A percentile compares a stretch with the other conserved stretches of the same genome.
Conservation (phyloP, 495 filamentous ascomycete genomes). For the Halenospora varia region DNA sequence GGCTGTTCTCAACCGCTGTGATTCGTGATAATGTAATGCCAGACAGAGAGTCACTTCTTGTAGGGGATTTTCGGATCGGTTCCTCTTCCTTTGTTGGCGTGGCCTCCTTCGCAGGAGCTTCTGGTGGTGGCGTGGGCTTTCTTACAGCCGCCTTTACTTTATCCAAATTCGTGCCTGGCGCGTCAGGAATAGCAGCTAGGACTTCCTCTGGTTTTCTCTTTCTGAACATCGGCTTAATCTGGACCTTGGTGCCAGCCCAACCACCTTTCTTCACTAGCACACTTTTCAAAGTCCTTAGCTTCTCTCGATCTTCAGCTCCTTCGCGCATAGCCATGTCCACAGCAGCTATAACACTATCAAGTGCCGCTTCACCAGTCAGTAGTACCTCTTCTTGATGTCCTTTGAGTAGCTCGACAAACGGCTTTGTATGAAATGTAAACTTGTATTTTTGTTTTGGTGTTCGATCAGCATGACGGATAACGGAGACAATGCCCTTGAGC, state of each 20-base stretch:
- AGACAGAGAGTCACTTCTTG: conserved; percentile 75
- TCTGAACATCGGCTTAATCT: conserved; percentile 98
- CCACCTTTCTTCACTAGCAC: conserved; percentile 86
- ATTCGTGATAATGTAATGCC: conserved; percentile 85
- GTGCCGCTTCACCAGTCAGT: conserved; percentile 83
- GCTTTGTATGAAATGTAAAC: conserved; percentile 95
- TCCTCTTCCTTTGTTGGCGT: conserved; percentile 5
- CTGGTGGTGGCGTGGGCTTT: not conserved
- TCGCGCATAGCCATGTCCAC: conserved; percentile 73
- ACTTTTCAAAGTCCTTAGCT: conserved; percentile 77
- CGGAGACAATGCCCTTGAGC: conserved; percentile 96
- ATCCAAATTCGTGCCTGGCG: not conserved
- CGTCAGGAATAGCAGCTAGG: conserved; percentile 3
- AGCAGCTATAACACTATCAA: conserved; percentile 84
- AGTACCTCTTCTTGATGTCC: conserved; percentile 96
- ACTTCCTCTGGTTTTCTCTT: conserved; percentile 61
- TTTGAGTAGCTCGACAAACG: conserved; percentile 89
- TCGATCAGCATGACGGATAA: conserved; percentile 91
- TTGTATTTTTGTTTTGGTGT: conserved; percentile 99
- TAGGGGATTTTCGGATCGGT: conserved; percentile 32
- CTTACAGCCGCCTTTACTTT: not conserved
- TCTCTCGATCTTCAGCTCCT: conserved; percentile 77
- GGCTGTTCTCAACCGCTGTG: conserved; percentile 82
- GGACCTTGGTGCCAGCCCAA: conserved; percentile 95
- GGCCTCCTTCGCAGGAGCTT: not conserved